A percentile compares a stretch with the other conserved stretches of the same genome.
Evolutionary conservation across 257 asterid genomes (phyloP).

Genomic region (Catharanthus roseus): DNA sequence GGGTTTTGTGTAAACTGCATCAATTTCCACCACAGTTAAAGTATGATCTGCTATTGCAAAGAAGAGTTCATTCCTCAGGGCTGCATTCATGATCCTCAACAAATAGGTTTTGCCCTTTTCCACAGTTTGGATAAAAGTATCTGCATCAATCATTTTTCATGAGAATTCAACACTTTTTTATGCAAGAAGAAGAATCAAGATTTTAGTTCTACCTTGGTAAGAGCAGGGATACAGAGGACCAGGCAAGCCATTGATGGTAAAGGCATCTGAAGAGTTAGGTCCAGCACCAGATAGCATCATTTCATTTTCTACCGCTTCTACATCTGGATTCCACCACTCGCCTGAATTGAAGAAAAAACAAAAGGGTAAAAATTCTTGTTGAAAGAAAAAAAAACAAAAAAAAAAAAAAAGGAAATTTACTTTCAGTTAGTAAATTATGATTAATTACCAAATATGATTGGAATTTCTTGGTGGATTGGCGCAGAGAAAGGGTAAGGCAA

Average conservation of each 20-base stretch:
- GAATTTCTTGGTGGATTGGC: slow-evolving; percentile 28
- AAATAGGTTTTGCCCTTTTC: slow-evolving; percentile 63
- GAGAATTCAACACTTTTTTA: not conserved
- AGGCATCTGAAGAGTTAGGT: slow-evolving; percentile 75
- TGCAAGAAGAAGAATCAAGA: not conserved
- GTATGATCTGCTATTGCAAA: slow-evolving; percentile 61
- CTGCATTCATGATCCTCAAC: slow-evolving; percentile 75
- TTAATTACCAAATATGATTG: slow-evolving; percentile 52
- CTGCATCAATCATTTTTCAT: slow-evolving; percentile 29
- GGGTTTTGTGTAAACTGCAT: slow-evolving; percentile 64
- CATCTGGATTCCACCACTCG: slow-evolving; percentile 80
- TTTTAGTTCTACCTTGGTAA: slow-evolving; percentile 37
- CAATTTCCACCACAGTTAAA: slow-evolving; percentile 68
- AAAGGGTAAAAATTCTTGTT: not conserved
- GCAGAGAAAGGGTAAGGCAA: slow-evolving; percentile 48
- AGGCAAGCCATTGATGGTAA: slow-evolving; percentile 84
- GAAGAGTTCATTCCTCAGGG: slow-evolving; percentile 69
- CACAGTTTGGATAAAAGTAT: slow-evolving; percentile 45
- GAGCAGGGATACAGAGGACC: slow-evolving; percentile 76
- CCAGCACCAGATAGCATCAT: slow-evolving; percentile 66
- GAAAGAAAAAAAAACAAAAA: not conserved
- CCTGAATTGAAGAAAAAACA: slow-evolving; percentile 28
- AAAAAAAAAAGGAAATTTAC: too few relatives aligned
- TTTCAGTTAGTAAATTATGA: not conserved
- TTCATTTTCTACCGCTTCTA: slow-evolving; percentile 48